Conservation (phyloP, 805 yeast species). For the Zygosaccharomyces pseudorouxii region DNA sequence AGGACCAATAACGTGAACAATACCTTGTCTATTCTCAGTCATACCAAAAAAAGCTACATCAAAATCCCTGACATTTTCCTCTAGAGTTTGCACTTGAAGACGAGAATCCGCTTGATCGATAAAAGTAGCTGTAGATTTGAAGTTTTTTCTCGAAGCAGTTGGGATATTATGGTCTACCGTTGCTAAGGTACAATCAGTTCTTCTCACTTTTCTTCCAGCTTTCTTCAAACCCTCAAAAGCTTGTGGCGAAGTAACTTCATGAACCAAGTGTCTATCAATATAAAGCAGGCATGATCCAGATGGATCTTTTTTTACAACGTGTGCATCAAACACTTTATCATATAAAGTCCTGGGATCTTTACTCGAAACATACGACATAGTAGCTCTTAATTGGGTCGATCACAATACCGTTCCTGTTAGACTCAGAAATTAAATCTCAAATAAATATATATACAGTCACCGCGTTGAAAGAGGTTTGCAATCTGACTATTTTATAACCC, state of each 20-base stretch:
- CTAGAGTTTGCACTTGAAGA: slow-evolving; percentile 86
- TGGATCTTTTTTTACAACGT: slow-evolving; percentile 84
- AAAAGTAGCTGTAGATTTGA: slow-evolving; percentile 69
- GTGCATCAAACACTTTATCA: slow-evolving; percentile 95
- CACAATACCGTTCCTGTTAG: too few relatives aligned
- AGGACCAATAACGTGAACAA: slow-evolving; percentile 97
- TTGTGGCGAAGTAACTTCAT: slow-evolving; percentile 98
- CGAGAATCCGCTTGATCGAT: slow-evolving; percentile 89
- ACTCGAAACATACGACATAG: slow-evolving; percentile 32
- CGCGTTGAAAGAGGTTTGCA: neutral
- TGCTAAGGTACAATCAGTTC: slow-evolving; percentile 88
- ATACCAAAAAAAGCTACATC: slow-evolving; percentile 91
- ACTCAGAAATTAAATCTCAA: neutral
- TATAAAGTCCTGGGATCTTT: slow-evolving; percentile 68
- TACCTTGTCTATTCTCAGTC: slow-evolving; percentile 93
- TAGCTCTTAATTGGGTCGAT: neutral
- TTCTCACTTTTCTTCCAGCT: slow-evolving; percentile 85
- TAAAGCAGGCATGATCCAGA: slow-evolving; percentile 82
- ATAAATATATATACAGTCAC: neutral
- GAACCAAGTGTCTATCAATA: slow-evolving; percentile 95
- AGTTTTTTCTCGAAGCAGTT: slow-evolving; percentile 76
- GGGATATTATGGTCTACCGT: slow-evolving; percentile 98
- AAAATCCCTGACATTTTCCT: slow-evolving; percentile 85
- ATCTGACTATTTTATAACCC: neutral
- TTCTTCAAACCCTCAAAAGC: slow-evolving; percentile 93